A percentile compares a stretch with the other conserved stretches of the same genome.
Evolutionary conservation across 139 green algal genomes (phyloP).

Genomic region (Dunaliella sp.): DNA sequence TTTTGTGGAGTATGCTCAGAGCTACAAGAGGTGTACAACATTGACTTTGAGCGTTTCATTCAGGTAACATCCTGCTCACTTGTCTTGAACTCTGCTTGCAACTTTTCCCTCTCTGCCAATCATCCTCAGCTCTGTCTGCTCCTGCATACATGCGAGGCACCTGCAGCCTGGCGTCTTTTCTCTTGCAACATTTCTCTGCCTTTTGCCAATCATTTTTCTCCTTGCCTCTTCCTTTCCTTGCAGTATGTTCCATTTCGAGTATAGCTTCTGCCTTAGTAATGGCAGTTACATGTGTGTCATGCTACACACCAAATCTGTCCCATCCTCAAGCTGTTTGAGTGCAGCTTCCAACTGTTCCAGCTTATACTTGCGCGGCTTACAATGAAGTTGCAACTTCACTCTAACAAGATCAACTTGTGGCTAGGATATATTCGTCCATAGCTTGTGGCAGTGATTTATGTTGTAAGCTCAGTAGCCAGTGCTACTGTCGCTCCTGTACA

Average conservation of each 20-base stretch:
- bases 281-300: too few species aligned
- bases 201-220: not conserved
- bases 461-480: too few species aligned
- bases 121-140: not conserved
- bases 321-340: too few species aligned
- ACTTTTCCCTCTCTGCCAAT: not conserved
- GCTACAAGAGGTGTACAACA: conserved; percentile 32
- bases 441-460: too few species aligned
- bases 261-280: not conserved
- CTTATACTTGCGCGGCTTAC: too few species aligned
- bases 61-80: conserved; percentile 12
- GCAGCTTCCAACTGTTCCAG: too few species aligned
- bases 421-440: too few species aligned
- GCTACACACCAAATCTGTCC: too few species aligned
- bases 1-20: conserved; percentile 33
- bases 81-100: not conserved
- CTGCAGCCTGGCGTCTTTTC: conserved; percentile 9
- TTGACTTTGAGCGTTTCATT: conserved; percentile 42
- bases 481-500: too few species aligned
- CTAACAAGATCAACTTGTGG: too few species aligned
- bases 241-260: not conserved
- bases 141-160: not conserved
- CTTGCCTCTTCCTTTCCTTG: not conserved
- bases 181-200: not conserved
- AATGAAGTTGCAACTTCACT: too few species aligned